Conservation (phyloP, 306 rosid genomes). For the Citrullus amarus region DNA sequence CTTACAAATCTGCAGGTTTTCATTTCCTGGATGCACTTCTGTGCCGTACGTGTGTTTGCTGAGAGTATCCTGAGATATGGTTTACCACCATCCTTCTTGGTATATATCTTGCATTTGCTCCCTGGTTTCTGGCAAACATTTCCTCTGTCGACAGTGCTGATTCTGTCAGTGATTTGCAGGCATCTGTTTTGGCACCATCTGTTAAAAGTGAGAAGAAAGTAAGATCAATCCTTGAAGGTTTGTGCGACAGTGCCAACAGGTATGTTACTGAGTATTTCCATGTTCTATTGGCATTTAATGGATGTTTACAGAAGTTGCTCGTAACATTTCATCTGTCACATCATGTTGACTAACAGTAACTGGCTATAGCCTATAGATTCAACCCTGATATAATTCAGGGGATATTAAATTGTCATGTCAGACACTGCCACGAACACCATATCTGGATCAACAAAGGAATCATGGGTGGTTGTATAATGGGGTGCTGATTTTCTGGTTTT, state of each 20-base stretch:
- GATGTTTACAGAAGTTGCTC: not conserved
- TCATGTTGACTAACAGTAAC: not conserved
- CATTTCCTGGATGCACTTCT: conserved; percentile 96
- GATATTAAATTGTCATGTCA: not conserved
- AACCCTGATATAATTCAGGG: not conserved
- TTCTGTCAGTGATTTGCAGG: conserved; percentile 37
- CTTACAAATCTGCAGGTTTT: conserved; percentile 43
- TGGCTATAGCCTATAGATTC: not conserved
- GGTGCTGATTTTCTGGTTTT: not conserved
- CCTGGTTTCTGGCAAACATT: conserved; percentile 11
- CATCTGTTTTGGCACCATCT: conserved; percentile 74
- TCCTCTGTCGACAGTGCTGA: conserved; percentile 9
- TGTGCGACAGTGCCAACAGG: conserved; percentile 71
- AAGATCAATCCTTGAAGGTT: conserved; percentile 69
- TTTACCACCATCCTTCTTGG: conserved; percentile 84
- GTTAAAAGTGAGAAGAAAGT: conserved; percentile 73
- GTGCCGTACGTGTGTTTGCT: conserved; percentile 66
- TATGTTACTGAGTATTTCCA: conserved; percentile 24
- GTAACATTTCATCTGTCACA: not conserved
- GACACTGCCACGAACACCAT: not conserved
- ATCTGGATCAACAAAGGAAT: not conserved
- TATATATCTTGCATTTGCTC: conserved; percentile 19
- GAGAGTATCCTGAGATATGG: conserved; percentile 98
- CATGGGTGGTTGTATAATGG: too few species aligned
- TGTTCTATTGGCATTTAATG: not conserved